Evolutionary conservation across 768 basidiomycete genomes (phyloP).

Genomic region (Gloeostereum incarnatum): DNA sequence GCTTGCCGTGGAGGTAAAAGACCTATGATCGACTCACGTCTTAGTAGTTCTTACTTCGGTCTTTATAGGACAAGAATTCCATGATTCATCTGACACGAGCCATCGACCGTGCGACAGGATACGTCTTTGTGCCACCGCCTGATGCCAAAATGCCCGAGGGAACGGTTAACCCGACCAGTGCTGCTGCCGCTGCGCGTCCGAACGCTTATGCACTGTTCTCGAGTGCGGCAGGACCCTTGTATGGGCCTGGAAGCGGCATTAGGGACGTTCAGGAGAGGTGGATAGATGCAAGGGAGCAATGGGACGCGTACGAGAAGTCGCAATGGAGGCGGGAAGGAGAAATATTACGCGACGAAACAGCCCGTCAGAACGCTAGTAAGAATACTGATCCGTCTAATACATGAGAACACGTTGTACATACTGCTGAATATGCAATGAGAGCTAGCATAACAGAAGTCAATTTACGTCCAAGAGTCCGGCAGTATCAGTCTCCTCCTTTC

Average conservation of each 20-base stretch:
- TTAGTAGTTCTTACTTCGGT: neutral
- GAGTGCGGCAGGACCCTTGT: slow-evolving; percentile 46
- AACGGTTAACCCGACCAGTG: slow-evolving; percentile 21
- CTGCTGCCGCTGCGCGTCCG: slow-evolving; percentile 37
- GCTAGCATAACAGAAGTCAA: too few relatives aligned
- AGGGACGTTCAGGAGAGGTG: slow-evolving; percentile 88
- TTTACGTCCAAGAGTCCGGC: too few relatives aligned
- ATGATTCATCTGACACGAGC: slow-evolving; percentile 82
- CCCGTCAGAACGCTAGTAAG: slow-evolving; percentile 13
- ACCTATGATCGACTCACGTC: neutral
- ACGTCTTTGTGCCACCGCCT: slow-evolving; percentile 68
- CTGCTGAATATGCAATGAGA: too few relatives aligned
- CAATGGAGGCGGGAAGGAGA: slow-evolving; percentile 77
- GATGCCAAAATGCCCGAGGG: slow-evolving; percentile 21
- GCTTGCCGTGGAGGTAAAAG: slow-evolving; percentile 81
- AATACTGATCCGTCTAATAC: too few relatives aligned
- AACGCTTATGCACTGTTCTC: slow-evolving; percentile 65
- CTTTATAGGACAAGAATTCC: slow-evolving; percentile 78
- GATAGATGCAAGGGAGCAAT: slow-evolving; percentile 78
- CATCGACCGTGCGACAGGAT: slow-evolving; percentile 90
- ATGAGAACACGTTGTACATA: too few relatives aligned
- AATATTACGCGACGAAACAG: slow-evolving; percentile 32
- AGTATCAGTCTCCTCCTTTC: too few relatives aligned
- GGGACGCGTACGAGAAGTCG: slow-evolving; percentile 71
- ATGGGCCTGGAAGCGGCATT: slow-evolving; percentile 41